Base-by-base conservation (phyloP, 2,329 filamentous ascomycete genomes). In the Coleophoma crateriformis region DNA sequence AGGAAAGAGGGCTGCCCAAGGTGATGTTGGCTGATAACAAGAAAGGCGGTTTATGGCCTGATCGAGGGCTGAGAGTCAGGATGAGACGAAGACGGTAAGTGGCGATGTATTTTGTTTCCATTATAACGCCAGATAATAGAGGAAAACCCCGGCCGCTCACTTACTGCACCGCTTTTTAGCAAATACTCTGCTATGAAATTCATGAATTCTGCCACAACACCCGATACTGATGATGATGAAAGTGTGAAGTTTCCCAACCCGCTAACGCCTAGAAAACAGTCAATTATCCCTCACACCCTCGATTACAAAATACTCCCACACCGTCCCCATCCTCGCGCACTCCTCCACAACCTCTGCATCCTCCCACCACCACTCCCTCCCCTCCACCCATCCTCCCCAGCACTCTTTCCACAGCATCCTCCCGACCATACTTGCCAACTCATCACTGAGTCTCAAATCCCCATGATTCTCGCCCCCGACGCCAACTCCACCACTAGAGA, bases 301-400 rank as follows among this genome's bases (percentile, higher is more conserved):
- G 50, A 84, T 76, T 17, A 79, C 65, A 46, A 73, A 73, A 58
- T 81, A 83, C 54, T 82, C 76, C 78, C 79, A 84, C 48, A 71
- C 70, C 0, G 81, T 84, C 4, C 73, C 73, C 52, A 76, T 60
- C 48, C 72, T 65, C 14, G 73, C 59, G 52, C 81, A 84, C 61
- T 84, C 81, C 38, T 75, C 69, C 2, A 81, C 64, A 50, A 78
- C 79, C 1, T 64, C 70, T 12, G 68, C 64, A 33, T 82, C 75
- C 39, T 84, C 78, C 81, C 81, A 84, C 81, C 81, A 85, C 79
- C 79, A 83, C 40, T 61, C 67, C 7, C 71, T 50, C 2, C 54
- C 61, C 41, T 59, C 51, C 8, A 63, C 61, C 50, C 54, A 65
- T 4, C 33, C 12, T 11, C 81, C 80, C 81, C 81, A 85, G 12